These are phyloP conservation scores for Ampelomyces quisqualis DNA, from an alignment of 2,329 filamentous ascomycete species.

Conservation along the genomic window DNA sequence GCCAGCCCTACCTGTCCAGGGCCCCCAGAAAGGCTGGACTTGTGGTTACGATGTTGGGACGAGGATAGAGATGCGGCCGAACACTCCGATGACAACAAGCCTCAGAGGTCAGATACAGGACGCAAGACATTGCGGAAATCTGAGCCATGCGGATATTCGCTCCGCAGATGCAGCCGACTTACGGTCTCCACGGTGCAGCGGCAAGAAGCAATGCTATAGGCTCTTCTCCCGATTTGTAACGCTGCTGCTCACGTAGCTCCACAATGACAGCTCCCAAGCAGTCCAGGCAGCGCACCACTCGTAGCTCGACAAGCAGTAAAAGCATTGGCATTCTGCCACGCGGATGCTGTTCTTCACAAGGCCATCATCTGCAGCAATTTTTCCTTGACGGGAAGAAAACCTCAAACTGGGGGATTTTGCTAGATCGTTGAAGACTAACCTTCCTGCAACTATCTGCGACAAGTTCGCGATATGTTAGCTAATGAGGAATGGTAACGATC, in stretches of 20 bases:
- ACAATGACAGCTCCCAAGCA: not conserved
- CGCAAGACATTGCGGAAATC: not conserved
- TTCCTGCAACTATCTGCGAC: not conserved
- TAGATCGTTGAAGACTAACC: not conserved
- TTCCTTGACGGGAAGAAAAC: not conserved
- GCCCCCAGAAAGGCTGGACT: constrained; percentile 10
- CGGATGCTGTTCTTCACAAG: not conserved
- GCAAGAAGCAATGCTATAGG: not conserved
- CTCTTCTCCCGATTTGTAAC: not conserved
- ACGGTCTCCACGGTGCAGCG: not conserved
- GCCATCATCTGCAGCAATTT: not conserved
- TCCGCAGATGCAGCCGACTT: not conserved
- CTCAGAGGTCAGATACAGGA: constrained; percentile 1
- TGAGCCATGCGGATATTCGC: not conserved
- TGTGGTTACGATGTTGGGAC: constrained; percentile 15
- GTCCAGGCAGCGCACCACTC: too few species aligned
- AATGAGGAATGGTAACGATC: not conserved
- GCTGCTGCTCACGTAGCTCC: constrained; percentile 1
- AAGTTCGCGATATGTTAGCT: not conserved
- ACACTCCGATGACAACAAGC: constrained; percentile 8
- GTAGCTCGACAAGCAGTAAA: not conserved
- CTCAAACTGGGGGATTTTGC: not conserved
- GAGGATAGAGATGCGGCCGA: constrained; percentile 13
- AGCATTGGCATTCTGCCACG: not conserved
- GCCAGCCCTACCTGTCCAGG: constrained; percentile 9